These are phyloP conservation scores for Emericellopsis cladophorae DNA, from an alignment of 2,329 filamentous ascomycete species.

Conservation along the genomic window DNA sequence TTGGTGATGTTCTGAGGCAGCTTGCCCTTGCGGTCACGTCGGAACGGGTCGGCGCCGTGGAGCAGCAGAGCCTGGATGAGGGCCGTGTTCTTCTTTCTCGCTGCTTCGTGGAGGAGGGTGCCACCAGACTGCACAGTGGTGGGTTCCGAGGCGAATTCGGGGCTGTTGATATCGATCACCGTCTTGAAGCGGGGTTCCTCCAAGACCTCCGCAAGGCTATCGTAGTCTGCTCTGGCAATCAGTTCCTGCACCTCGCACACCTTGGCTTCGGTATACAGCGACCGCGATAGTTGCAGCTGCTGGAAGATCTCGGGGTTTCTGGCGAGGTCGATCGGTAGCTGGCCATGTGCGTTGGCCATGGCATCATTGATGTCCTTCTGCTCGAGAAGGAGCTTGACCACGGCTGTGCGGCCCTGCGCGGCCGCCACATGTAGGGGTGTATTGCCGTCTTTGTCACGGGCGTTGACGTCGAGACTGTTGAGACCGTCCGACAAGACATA, in stretches of 20 bases:
- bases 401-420: constrained; percentile 62
- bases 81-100: constrained; percentile 72
- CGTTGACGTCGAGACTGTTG: constrained; percentile 67
- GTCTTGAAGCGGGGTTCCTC: constrained; percentile 79
- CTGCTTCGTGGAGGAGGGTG: constrained; percentile 85
- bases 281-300: constrained; percentile 79
- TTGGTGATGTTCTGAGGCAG: constrained; percentile 93
- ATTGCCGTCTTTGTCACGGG: constrained; percentile 85
- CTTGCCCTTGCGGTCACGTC: constrained; percentile 88
- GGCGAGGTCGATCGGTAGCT: constrained; percentile 76
- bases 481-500: constrained; percentile 74
- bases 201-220: constrained; percentile 63
- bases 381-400: constrained; percentile 76
- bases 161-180: constrained; percentile 81
- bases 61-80: constrained; percentile 83
- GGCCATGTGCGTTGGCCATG: constrained; percentile 70
- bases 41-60: constrained; percentile 92
- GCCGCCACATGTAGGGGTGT: constrained; percentile 85
- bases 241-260: constrained; percentile 74
- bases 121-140: constrained; percentile 72
- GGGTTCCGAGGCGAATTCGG: constrained; percentile 75
- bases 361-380: constrained; percentile 80
- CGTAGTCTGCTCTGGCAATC: constrained; percentile 61
- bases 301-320: constrained; percentile 93
- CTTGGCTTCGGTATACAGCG: constrained; percentile 79